Evolutionary conservation across 2,329 filamentous ascomycete species (phyloP), one percentile per base, ranked within the genome.

Genomic region (Acephala macrosclerotiorum): DNA sequence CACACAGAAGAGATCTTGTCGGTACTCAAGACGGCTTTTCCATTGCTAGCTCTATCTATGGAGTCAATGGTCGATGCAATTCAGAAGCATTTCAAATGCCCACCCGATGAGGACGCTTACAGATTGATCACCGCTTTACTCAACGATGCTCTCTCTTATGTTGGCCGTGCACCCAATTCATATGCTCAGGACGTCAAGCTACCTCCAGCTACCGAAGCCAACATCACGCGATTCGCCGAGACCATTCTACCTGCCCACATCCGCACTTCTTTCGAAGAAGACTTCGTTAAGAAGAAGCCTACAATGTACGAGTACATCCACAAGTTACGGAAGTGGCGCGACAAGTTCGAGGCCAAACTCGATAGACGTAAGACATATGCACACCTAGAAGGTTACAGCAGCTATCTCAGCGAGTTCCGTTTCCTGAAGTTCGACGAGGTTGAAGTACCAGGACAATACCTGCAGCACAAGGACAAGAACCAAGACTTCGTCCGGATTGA

Each of bases 1-100:
- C 90, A 96, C 73, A 95, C 94, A 0, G 96, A 99, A 72, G 94
- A 98, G 77, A 93, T 99, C 67, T 94, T 97, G 85, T 92, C 94
- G 38, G 92, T 94, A 35, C 88, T 99, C 61, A 98, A 99, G 84
- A 98, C 96, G 7, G 94, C 95, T 0, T 99, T 98, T 83, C 96
- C 96, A 26, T 85, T 99, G 20, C 86, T 99, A 72, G 96, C 96
- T 11, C 83, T 98, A 51, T 97, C 95, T 0, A 98, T 99, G 96
- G 96, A 99, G 81, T 97, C 95, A 0, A 99, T 98, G 94, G 94
- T 98, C 35, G 96, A 99, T 76, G 95, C 98, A 79, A 97, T 99
- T 66, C 92, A 96, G 78, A 98, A 98, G 83, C 91, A 98, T 80
- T 99, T 99, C 87, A 99, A 99, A 81, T 98, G 96, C 74, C 95